Base-by-base conservation (phyloP, 2,329 filamentous ascomycete species). In the Ophiostoma populinum region DNA sequence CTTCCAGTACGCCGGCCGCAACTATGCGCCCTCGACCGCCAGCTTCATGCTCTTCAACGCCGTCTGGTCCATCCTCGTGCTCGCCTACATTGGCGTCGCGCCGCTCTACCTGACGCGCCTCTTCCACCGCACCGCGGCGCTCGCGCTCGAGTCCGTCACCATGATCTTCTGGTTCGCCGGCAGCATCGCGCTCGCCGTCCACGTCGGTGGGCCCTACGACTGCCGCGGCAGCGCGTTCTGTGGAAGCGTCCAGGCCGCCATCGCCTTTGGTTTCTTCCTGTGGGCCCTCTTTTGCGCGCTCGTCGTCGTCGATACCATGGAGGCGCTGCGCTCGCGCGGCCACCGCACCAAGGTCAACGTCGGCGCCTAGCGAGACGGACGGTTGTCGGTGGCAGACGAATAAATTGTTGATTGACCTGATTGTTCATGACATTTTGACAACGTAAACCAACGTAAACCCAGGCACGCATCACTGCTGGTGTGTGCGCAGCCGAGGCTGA, bases 111-210 rank as follows among this genome's bases (percentile, higher is more conserved):
- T 73, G 46, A 62, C 67, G 4, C 58, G 59, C 17, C 47, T 72
- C 9, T 74, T 75, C 46, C 71, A 82, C 53, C 67, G 65, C 35
- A 69, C 71, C 34, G 70, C 65, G 29, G 68, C 83, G 12, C 59
- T 86, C 13, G 73, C 48, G 2, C 62, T 81, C 21, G 80, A 92
- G 48, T 62, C 61, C 31, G 44, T 90, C 17, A 90, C 81, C 8
- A 75, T 78, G 57, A 63, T 92, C 38, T 92, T 92, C 61, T 93
- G 85, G 85, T 90, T 94, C 50, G 75, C 78, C 1, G 83, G 82
- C 6, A 79, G 83, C 47, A 75, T 92, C 44, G 81, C 82, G 0
- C 55, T 86, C 9, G 82, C 78, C 0, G 75, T 73, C 15, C 62
- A 63, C 37, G 55, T 83, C 38, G 67, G 68, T 35, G 62, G 67